These are phyloP conservation scores for Beauveria rudraprayagi DNA, from an alignment of 2,329 filamentous ascomycete species.

Conservation along the genomic window DNA sequence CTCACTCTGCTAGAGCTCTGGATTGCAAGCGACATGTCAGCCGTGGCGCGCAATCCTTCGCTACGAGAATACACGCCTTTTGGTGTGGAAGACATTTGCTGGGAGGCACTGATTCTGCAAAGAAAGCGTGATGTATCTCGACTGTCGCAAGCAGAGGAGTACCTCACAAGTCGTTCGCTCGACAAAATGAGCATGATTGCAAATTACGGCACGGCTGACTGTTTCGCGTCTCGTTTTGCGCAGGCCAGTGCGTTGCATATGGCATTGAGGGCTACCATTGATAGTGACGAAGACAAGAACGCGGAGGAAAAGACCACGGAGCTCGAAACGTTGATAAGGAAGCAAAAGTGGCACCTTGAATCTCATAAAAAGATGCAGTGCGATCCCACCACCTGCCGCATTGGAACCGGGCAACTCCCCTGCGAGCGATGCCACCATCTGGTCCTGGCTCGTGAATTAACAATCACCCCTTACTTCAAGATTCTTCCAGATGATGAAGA, in stretches of 20 bases:
- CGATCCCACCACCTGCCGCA: neutral
- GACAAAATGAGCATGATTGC: neutral
- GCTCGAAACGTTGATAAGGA: fast-evolving
- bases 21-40: constrained; percentile 45
- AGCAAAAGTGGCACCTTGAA: neutral
- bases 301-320: neutral
- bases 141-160: constrained; percentile 34
- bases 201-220: neutral
- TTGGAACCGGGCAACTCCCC: neutral
- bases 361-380: neutral
- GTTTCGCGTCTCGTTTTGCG: neutral
- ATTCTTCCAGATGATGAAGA: neutral
- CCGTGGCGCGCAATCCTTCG: constrained; percentile 28
- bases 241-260: neutral
- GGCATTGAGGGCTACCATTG: neutral
- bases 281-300: neutral
- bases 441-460: neutral
- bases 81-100: constrained; percentile 25
- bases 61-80: constrained; percentile 39
- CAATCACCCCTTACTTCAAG: neutral
- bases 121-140: constrained; percentile 35
- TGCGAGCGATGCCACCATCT: neutral
- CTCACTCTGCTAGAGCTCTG: constrained; percentile 50
- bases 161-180: constrained; percentile 24
- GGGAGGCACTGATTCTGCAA: constrained; percentile 37